A percentile compares a stretch with the other conserved stretches of the same genome.
Conservation (phyloP, 1,139 yeast genomes). For the Kurtzmaniella natalensis region DNA sequence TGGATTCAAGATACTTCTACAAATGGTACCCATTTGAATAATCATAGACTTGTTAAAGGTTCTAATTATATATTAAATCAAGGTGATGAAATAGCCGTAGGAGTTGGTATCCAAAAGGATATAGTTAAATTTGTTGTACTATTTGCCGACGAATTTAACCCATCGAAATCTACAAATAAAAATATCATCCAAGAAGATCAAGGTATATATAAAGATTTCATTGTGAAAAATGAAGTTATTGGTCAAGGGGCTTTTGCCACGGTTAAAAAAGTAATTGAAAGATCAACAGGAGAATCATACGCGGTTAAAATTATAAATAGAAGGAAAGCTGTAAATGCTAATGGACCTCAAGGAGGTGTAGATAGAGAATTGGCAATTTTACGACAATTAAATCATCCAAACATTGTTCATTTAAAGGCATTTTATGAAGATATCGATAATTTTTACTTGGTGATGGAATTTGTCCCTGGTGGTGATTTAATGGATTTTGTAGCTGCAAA, state of each 20-base stretch:
- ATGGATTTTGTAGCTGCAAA: constrained; percentile 95
- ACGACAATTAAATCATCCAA: constrained; percentile 72
- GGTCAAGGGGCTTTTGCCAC: constrained; percentile 98
- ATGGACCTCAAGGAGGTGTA: constrained; percentile 62
- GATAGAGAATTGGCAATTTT: constrained; percentile 81
- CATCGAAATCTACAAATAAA: constrained; percentile 22
- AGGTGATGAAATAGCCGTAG: constrained; percentile 90
- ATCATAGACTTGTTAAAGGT: constrained; percentile 67
- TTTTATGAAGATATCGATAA: constrained; percentile 78
- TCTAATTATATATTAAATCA: constrained; percentile 79
- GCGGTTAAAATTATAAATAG: constrained; percentile 90
- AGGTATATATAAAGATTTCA: constrained; percentile 69
- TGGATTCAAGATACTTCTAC: constrained; percentile 74
- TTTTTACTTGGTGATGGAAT: constrained; percentile 90
- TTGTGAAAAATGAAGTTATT: constrained; percentile 74
- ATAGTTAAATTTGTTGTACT: constrained; percentile 71
- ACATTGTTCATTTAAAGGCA: constrained; percentile 76
- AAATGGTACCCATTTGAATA: constrained; percentile 87
- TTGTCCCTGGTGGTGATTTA: constrained; percentile 93
- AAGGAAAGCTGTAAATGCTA: constrained; percentile 70
- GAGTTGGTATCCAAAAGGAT: constrained; percentile 79
- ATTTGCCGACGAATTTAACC: constrained; percentile 43
- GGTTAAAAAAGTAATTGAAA: constrained; percentile 84
- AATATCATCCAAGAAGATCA: constrained; percentile 28
- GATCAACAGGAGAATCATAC: constrained; percentile 75